A percentile compares a stretch with the other conserved stretches of the same genome.
These are phyloP conservation scores for Cercospora berteroae DNA, from an alignment of 2,329 filamentous ascomycete species.

Conservation along the genomic window DNA sequence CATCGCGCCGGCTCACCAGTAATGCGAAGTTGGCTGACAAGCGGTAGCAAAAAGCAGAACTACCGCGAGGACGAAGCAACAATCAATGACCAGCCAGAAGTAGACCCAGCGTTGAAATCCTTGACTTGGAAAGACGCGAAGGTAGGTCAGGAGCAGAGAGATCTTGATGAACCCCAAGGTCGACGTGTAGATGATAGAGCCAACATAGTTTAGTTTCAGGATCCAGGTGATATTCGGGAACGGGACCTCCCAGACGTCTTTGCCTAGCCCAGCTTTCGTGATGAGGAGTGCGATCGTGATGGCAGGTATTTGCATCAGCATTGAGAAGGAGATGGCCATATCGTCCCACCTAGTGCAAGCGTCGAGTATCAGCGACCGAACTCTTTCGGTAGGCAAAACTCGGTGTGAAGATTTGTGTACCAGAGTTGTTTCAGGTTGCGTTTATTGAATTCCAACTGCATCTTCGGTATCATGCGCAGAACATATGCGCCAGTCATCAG, in stretches of 20 bases:
- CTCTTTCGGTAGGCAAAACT: not conserved
- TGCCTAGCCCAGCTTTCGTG: constrained; percentile 4
- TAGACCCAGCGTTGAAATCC: constrained; percentile 7
- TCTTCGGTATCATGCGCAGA: constrained; percentile 19
- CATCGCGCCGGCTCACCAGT: constrained; percentile 1
- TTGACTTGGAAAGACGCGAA: constrained; percentile 16
- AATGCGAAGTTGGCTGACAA: constrained; percentile 12
- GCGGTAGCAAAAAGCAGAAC: constrained; percentile 6
- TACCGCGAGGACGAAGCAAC: constrained; percentile 8
- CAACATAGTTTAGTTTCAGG: constrained; percentile 14
- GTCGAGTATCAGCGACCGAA: not conserved
- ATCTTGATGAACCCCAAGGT: constrained; percentile 19
- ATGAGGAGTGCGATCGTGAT: constrained; percentile 2
- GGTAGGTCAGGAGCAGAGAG: constrained; percentile 20
- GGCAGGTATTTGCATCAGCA: constrained; percentile 11
- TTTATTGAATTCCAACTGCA: constrained; percentile 4
- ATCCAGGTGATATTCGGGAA: constrained; percentile 17
- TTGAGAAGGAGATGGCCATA: constrained; percentile 16
- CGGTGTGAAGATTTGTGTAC: not conserved
- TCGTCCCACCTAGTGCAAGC: constrained; percentile 20
- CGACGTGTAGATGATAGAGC: constrained; percentile 12
- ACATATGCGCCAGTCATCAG: constrained; percentile 11
- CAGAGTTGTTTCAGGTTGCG: not conserved
- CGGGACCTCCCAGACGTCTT: constrained; percentile 18
- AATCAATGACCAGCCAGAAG: constrained; percentile 11